Percentiles rank a stretch among this genome's conserved stretches.
These are phyloP conservation scores for Paxillus involutus DNA, from an alignment of 768 basidiomycete species.

Conservation along the genomic window DNA sequence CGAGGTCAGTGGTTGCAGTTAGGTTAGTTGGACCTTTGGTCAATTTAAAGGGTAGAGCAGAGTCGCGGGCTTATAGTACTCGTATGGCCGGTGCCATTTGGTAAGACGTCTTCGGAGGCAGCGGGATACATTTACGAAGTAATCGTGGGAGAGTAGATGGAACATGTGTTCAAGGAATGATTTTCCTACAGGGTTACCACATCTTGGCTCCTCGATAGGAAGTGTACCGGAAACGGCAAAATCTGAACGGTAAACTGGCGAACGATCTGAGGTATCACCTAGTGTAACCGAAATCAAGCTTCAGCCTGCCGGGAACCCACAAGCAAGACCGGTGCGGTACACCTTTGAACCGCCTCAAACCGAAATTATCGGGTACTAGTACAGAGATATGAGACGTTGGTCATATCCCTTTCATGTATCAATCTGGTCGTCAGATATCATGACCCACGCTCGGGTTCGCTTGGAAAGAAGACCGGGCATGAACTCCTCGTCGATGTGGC, in stretches of 20 bases:
- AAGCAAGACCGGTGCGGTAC: conserved; percentile 8
- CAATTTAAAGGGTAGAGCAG: background rate
- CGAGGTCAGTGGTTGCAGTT: background rate
- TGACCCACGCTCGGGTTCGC: too few relatives aligned
- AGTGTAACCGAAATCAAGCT: conserved; percentile 7
- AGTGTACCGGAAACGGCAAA: conserved; percentile 22
- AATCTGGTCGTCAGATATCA: too few relatives aligned
- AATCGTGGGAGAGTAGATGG: conserved; percentile 30
- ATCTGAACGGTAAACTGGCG: conserved; percentile 23
- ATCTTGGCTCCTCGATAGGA: conserved; percentile 27
- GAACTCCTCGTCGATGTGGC: too few relatives aligned
- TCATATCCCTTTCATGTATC: too few relatives aligned
- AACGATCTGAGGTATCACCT: conserved; percentile 20
- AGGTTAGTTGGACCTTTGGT: background rate
- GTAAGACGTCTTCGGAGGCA: conserved; percentile 31
- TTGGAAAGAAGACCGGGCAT: too few relatives aligned
- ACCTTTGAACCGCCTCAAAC: background rate
- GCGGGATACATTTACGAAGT: conserved; percentile 30
- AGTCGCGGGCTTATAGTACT: conserved; percentile 28
- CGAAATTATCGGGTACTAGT: too few relatives aligned
- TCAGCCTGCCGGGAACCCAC: conserved; percentile 13
- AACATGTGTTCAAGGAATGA: conserved; percentile 25
- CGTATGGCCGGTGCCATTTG: conserved; percentile 24
- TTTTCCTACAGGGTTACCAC: conserved; percentile 28
- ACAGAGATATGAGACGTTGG: too few relatives aligned